Conservation (phyloP, 768 basidiomycete genomes). For the Tylopilus felleus region DNA sequence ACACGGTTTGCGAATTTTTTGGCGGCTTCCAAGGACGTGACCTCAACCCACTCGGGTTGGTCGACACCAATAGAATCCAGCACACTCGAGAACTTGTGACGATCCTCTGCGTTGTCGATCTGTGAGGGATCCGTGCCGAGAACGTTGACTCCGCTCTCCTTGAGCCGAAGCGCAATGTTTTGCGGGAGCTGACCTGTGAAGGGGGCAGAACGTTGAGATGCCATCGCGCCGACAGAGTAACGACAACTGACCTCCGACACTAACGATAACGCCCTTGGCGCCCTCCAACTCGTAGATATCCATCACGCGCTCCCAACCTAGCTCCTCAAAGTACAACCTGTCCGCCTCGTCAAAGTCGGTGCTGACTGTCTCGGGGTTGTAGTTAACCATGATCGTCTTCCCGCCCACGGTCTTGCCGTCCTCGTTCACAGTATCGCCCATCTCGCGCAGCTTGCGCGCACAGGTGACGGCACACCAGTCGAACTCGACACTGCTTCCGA, state of each 20-base stretch:
- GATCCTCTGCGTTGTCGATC: slow-evolving; percentile 97
- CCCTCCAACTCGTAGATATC: slow-evolving; percentile 97
- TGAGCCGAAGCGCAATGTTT: slow-evolving; percentile 95
- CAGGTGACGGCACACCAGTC: slow-evolving; percentile 99
- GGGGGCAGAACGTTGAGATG: background rate
- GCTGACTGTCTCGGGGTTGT: slow-evolving; percentile 98
- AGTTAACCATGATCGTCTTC: slow-evolving; percentile 98
- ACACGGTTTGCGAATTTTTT: slow-evolving; percentile 89
- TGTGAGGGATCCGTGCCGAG: slow-evolving; percentile 93
- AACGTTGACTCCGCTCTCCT: slow-evolving; percentile 86
- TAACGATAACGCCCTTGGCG: slow-evolving; percentile 91
- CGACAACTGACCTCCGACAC: slow-evolving; percentile 77
- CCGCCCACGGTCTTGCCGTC: slow-evolving; percentile 36
- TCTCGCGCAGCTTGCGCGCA: slow-evolving; percentile 84
- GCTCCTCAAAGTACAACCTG: slow-evolving; percentile 95
- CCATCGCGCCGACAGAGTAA: background rate
- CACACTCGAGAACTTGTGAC: slow-evolving; percentile 98
- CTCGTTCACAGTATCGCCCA: slow-evolving; percentile 47
- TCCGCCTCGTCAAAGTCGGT: slow-evolving; percentile 99
- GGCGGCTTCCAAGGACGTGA: slow-evolving; percentile 81
- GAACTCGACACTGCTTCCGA: slow-evolving; percentile 98
- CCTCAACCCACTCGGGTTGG: slow-evolving; percentile 96
- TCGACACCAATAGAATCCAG: slow-evolving; percentile 94
- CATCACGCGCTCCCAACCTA: slow-evolving; percentile 98
- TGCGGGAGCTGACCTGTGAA: slow-evolving; percentile 90